These are phyloP conservation scores for Ophiosphaerella korrae DNA, from an alignment of 2,329 filamentous ascomycete genomes.

Conservation along the genomic window DNA sequence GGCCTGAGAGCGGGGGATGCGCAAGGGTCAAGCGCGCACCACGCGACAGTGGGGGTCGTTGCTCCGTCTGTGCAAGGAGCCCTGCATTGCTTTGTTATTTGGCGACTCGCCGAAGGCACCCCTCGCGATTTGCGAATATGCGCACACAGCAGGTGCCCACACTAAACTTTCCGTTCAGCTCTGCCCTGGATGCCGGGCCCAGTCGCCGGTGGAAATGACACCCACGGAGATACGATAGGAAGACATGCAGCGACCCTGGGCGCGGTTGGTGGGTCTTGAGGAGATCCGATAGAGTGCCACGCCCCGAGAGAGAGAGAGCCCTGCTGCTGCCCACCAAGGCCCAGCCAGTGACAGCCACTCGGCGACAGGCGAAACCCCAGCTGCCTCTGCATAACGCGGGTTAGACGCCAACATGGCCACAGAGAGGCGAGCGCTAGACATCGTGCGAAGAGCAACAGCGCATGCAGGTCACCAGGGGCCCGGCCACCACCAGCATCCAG, in stretches of 20 bases:
- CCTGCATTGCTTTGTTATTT: background rate
- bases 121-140: conserved; percentile 4
- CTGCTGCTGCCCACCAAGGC: conserved; percentile 4
- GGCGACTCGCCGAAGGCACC: background rate
- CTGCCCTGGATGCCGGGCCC: conserved; percentile 4
- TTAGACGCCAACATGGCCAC: conserved; percentile 4
- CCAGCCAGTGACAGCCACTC: conserved; percentile 15
- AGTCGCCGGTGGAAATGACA: background rate
- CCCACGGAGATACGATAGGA: background rate
- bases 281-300: conserved; percentile 5
- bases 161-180: background rate
- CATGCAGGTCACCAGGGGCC: conserved; percentile 17
- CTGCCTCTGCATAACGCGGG: conserved; percentile 2
- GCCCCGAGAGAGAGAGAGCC: conserved; percentile 1
- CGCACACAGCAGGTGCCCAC: background rate
- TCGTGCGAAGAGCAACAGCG: conserved; percentile 10
- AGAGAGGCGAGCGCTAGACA: conserved; percentile 13
- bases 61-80: background rate
- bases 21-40: background rate
- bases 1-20: too few relatives aligned
- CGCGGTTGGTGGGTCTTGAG: conserved; percentile 4
- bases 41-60: conserved; percentile 2
- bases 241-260: conserved; percentile 4
- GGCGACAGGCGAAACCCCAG: conserved; percentile 11
- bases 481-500: background rate